Evolutionary conservation across 75 land plant species (phyloP).

Genomic region (Cupressus sempervirens): DNA sequence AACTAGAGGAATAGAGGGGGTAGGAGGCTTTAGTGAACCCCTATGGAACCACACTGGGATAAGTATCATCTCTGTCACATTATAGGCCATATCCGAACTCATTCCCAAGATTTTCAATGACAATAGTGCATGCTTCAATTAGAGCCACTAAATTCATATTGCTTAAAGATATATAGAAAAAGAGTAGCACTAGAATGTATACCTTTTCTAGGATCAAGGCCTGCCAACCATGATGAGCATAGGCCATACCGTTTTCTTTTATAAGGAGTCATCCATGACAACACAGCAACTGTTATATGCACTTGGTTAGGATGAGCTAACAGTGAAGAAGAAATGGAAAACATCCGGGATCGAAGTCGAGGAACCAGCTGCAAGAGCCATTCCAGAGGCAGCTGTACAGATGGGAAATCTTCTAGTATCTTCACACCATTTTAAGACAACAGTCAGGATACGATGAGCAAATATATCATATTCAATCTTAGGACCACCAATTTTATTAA

Average conservation of each 20-base stretch:
- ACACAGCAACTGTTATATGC: slow-evolving; percentile 81
- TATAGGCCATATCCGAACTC: background rate
- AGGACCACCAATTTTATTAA: background rate
- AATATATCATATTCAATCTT: background rate
- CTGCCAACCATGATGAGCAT: slow-evolving; percentile 85
- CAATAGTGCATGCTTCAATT: slow-evolving; percentile 1
- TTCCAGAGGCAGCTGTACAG: slow-evolving; percentile 86
- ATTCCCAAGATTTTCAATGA: background rate
- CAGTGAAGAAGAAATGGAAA: slow-evolving; percentile 86
- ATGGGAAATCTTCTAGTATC: slow-evolving; percentile 90
- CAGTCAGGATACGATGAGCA: background rate
- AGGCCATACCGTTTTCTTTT: slow-evolving; percentile 79
- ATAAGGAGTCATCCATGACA: slow-evolving; percentile 78
- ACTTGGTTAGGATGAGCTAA: slow-evolving; percentile 77
- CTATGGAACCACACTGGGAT: slow-evolving; percentile 78
- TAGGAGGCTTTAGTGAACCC: slow-evolving; percentile 66
- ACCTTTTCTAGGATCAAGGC: slow-evolving; percentile 72
- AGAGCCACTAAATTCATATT: background rate
- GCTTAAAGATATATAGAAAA: background rate
- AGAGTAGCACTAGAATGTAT: background rate
- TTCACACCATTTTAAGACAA: slow-evolving; percentile 9
- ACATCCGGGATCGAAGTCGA: slow-evolving; percentile 68
- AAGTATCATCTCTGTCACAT: slow-evolving; percentile 27
- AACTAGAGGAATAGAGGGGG: slow-evolving; percentile 78
- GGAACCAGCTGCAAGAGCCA: slow-evolving; percentile 96